Conservation (phyloP, 257 asterid species). For the Henckelia pumila region DNA sequence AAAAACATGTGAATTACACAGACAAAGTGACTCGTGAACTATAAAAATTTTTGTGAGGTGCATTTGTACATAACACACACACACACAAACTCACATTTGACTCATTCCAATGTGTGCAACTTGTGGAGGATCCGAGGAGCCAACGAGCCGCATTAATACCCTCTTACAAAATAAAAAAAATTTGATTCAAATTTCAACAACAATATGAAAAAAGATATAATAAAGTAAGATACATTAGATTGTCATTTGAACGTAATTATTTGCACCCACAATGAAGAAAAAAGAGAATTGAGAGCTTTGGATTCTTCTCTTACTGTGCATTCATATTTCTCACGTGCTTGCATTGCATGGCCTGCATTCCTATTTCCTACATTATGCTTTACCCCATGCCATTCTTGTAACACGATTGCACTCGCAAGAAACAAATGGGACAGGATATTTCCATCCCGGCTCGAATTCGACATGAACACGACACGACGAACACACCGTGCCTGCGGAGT, state of each 20-base stretch:
- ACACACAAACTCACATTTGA: not conserved
- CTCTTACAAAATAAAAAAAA: not conserved
- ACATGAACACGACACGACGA: not conserved
- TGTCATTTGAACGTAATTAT: too few species aligned
- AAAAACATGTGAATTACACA: not conserved
- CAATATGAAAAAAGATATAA: too few species aligned
- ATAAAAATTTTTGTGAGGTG: not conserved
- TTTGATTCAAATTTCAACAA: too few species aligned
- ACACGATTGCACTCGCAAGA: too few species aligned
- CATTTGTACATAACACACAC: not conserved
- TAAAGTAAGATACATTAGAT: too few species aligned
- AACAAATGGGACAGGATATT: not conserved
- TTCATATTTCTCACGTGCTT: slow-evolving; percentile 41
- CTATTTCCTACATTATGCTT: not conserved
- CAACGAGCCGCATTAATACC: not conserved
- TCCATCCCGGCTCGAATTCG: too few species aligned
- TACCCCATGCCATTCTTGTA: slow-evolving; percentile 5
- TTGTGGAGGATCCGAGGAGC: not conserved
- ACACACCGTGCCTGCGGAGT: not conserved
- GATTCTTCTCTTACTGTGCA: slow-evolving; percentile 28
- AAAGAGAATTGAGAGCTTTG: slow-evolving; percentile 17
- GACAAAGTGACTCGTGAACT: not conserved
- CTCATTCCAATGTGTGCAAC: not conserved
- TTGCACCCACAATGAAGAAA: too few species aligned
- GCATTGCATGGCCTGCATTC: slow-evolving; percentile 33